These are phyloP conservation scores for Priceomyces haplophilus DNA, from an alignment of 805 yeast genomes.

Conservation along the genomic window DNA sequence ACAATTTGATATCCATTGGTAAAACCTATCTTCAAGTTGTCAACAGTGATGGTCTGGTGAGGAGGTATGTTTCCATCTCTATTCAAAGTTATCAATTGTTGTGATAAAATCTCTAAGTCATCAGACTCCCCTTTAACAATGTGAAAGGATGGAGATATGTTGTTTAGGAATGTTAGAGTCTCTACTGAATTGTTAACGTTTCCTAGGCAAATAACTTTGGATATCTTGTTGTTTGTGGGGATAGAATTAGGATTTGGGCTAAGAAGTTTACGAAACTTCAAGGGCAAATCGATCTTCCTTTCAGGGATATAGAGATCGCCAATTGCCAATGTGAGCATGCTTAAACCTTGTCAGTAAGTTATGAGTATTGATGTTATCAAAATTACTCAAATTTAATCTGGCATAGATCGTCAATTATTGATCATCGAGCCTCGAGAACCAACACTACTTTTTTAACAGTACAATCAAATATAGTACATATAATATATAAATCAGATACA, in stretches of 20 bases:
- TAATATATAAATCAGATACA: too few species aligned
- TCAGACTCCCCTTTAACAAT: constrained; percentile 85
- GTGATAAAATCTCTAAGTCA: constrained; percentile 36
- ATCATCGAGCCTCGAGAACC: too few species aligned
- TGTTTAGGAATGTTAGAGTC: constrained; percentile 61
- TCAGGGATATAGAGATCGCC: constrained; percentile 92
- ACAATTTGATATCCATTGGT: constrained; percentile 80
- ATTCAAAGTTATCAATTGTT: constrained; percentile 24
- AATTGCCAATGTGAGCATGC: constrained; percentile 58
- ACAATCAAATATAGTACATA: too few species aligned
- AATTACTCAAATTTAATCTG: too few species aligned
- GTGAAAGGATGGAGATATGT: constrained; percentile 68
- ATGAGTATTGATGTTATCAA: background rate
- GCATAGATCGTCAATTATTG: too few species aligned
- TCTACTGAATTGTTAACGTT: constrained; percentile 69
- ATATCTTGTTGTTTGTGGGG: constrained; percentile 58
- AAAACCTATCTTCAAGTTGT: constrained; percentile 74
- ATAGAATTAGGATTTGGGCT: constrained; percentile 53
- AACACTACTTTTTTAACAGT: too few species aligned
- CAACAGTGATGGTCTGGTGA: constrained; percentile 62
- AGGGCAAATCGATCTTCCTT: constrained; percentile 62
- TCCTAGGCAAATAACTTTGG: constrained; percentile 82
- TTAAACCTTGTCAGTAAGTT: background rate
- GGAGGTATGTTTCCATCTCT: constrained; percentile 46
- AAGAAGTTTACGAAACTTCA: constrained; percentile 68